phyloP scores from a whole-genome alignment of 2,329 filamentous ascomycete species.

The Cercospora brassicicola region DNA sequence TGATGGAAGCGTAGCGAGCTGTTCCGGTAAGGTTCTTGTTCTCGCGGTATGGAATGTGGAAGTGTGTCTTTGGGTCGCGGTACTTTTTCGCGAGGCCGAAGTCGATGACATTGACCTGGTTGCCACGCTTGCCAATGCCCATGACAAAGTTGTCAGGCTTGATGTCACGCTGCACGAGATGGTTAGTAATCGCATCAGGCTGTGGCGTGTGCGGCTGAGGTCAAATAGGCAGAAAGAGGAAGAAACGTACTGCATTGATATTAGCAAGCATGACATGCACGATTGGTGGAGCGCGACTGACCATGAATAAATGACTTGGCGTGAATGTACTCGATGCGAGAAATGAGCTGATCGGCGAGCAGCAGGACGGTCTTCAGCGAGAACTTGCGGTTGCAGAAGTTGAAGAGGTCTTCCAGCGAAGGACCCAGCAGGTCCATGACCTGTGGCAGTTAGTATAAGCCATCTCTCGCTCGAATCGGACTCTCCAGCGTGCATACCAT shows the following conservation, averaged over 20 bases:
- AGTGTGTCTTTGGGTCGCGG: not conserved
- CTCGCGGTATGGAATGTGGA: conserved; percentile 4
- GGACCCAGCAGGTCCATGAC: conserved; percentile 23
- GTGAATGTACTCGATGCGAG: conserved; percentile 7
- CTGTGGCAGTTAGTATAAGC: not conserved
- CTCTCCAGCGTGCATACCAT: conserved; percentile 63
- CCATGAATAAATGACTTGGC: conserved; percentile 10
- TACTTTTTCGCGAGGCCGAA: conserved; percentile 22
- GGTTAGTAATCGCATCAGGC: not conserved
- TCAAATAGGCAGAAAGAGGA: not conserved
- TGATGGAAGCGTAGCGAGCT: not conserved
- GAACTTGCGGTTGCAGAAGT: conserved; percentile 17
- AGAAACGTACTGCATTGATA: not conserved
- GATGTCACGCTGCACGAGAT: conserved; percentile 16
- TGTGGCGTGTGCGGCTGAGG: not conserved
- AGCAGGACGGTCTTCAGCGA: conserved; percentile 8
- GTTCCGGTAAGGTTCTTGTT: conserved; percentile 1
- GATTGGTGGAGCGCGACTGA: not conserved
- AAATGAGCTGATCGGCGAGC: conserved; percentile 7
- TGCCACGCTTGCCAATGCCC: conserved; percentile 26
- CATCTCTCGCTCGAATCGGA: not conserved
- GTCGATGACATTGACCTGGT: conserved; percentile 27
- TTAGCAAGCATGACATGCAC: not conserved
- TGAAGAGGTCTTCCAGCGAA: conserved; percentile 25
- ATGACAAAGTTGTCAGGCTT: conserved; percentile 23